These are phyloP conservation scores for Hymenotorrendiella dingleyae DNA, from an alignment of 2,329 filamentous ascomycete genomes.

Conservation along the genomic window DNA sequence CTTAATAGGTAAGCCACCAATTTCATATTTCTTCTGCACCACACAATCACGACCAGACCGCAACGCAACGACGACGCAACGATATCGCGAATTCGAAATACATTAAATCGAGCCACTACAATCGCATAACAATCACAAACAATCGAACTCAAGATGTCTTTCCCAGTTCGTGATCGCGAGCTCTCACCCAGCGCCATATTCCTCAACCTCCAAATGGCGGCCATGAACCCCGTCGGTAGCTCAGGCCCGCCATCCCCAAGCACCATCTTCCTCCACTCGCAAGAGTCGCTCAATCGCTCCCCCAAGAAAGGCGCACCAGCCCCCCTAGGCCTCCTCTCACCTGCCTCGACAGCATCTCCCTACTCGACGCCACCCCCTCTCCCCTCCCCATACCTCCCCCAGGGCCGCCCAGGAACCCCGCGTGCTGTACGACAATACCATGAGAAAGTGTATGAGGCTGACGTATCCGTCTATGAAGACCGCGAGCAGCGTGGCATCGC, in stretches of 20 bases:
- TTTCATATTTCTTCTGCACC: conserved; percentile 1
- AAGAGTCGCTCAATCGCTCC: not conserved
- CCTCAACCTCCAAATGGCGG: not conserved
- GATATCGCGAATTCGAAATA: too few species aligned
- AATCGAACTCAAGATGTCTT: too few species aligned
- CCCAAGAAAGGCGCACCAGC: not conserved
- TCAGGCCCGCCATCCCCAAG: not conserved
- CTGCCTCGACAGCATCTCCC: not conserved
- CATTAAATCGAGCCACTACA: too few species aligned
- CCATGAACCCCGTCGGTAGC: not conserved
- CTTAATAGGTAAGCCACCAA: conserved; percentile 24
- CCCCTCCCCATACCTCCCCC: not conserved
- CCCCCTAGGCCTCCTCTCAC: not conserved
- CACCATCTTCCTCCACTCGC: not conserved
- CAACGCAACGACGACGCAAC: not conserved
- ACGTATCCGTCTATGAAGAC: conserved; percentile 32
- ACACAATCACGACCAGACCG: not conserved
- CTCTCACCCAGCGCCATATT: too few species aligned
- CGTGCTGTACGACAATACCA: not conserved
- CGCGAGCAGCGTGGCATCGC: conserved; percentile 41
- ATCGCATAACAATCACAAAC: too few species aligned
- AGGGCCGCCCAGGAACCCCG: not conserved
- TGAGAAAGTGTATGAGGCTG: not conserved
- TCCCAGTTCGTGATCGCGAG: too few species aligned
- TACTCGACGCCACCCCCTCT: not conserved